A percentile compares a stretch with the other conserved stretches of the same genome.
Evolutionary conservation across 768 basidiomycete species (phyloP).

Genomic region (Gautieria morchelliformis): DNA sequence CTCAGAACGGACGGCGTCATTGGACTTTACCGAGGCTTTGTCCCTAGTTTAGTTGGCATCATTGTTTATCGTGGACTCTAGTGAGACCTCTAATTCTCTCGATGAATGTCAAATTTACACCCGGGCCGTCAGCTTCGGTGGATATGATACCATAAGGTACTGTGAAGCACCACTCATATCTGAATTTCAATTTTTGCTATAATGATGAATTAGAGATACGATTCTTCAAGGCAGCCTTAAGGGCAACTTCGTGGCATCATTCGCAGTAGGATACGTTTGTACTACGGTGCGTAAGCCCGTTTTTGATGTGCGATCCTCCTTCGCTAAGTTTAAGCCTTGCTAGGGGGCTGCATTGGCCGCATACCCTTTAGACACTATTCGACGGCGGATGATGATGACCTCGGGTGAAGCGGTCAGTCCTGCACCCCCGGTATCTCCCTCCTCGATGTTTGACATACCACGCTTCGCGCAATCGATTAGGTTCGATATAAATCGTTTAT

Average conservation of each 20-base stretch:
- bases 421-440: not conserved
- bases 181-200: not conserved
- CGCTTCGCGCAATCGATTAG: conserved; percentile 10
- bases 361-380: conserved; percentile 37
- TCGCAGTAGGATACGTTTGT: conserved; percentile 31
- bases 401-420: conserved; percentile 25
- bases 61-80: conserved; percentile 36
- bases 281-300: conserved; percentile 25
- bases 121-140: conserved; percentile 26
- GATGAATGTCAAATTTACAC: not conserved
- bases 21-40: conserved; percentile 35
- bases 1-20: conserved; percentile 29
- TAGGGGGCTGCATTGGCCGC: conserved; percentile 29
- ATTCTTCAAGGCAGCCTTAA: conserved; percentile 29
- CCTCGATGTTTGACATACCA: not conserved
- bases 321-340: not conserved
- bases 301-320: not conserved
- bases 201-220: conserved; percentile 18
- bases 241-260: conserved; percentile 32
- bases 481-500: conserved; percentile 31
- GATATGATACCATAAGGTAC: conserved; percentile 29
- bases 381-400: conserved; percentile 41
- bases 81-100: conserved; percentile 17
- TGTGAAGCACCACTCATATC: not conserved
- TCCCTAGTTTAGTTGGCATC: conserved; percentile 33